These are phyloP conservation scores for Stylosanthes scabra DNA, from an alignment of 331 rosid species.

Conservation along the genomic window DNA sequence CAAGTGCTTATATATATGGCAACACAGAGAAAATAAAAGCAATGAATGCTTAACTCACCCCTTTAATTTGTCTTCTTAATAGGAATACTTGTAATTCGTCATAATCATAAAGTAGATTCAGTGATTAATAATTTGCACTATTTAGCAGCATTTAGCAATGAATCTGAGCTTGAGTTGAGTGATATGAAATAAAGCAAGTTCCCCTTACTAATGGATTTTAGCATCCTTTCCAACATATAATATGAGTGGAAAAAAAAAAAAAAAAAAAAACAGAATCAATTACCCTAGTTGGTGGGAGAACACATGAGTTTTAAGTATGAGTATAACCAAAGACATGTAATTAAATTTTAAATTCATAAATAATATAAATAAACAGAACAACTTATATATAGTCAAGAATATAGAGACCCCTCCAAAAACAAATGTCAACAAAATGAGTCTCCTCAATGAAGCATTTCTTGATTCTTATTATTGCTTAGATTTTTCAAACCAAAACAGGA, in stretches of 20 bases:
- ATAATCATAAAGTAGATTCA: neutral
- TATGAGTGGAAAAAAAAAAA: too few species aligned
- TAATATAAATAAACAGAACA: neutral
- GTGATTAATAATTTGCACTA: neutral
- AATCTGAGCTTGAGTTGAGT: too few species aligned
- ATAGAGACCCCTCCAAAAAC: neutral
- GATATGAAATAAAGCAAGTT: too few species aligned
- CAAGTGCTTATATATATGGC: constrained; percentile 4
- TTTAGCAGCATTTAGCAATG: too few species aligned
- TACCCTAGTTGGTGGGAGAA: too few species aligned
- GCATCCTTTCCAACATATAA: too few species aligned
- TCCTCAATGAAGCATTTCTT: neutral
- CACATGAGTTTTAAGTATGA: neutral
- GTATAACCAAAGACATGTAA: neutral
- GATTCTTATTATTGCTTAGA: neutral
- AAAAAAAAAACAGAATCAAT: too few species aligned
- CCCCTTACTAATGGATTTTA: too few species aligned
- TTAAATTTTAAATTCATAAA: neutral
- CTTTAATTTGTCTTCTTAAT: neutral
- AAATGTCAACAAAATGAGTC: neutral
- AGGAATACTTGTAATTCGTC: neutral
- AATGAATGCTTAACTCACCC: neutral
- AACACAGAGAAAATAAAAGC: neutral
- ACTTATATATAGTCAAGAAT: neutral
- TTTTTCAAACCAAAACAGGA: neutral